Evolutionary conservation across 2,329 filamentous ascomycete genomes (phyloP), one percentile per base, ranked within the genome.

Genomic region (Aspergillus uvarum): DNA sequence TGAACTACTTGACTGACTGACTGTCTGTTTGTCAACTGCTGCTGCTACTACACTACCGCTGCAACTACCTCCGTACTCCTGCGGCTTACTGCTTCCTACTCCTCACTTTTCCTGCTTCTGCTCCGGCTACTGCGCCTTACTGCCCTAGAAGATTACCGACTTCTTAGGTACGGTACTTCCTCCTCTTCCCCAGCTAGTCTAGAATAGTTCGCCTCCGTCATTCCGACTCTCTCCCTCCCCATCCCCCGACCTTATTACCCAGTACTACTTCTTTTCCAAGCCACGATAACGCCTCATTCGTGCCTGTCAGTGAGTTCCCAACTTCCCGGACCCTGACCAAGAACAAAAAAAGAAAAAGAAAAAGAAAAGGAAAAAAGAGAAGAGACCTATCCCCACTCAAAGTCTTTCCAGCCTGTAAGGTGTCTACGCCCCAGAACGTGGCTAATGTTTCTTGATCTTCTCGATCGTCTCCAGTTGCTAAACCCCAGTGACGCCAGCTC

Each of bases 391-490:
- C 56, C 55, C 47, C 51, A 42, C 58, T 58, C 44, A 59, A 61
- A 35, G 32, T 35, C 26, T 29, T 58, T 58, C 61, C 62, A 65
- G 63, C 72, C 72, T 72, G 71, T 74, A 71, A 74, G 70, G 68
- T 69, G 60, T 56, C 60, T 52, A 60, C 60, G 42, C 67, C 59
- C 51, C 52, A 49, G 63, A 74, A 73, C 72, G 72, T 72, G 72
- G 62, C 61, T 60, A 58, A 59, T 44, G 58, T 63, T 59, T 52
- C 51, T 54, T 61, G 60, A 63, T 61, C 58, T 62, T 60, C 54
- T 62, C 44, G 57, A 51, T 62, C 61, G 54, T 59, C 56, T 16
- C 51, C 60, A 29, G 56, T 52, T 58, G 51, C 50, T 54, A 58
- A 56, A 29, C 59, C 59, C 58, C 64, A 63, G 67, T 70, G 69